phyloP scores from a whole-genome alignment of 106 monocot species.

The Cymbidium sinense region DNA sequence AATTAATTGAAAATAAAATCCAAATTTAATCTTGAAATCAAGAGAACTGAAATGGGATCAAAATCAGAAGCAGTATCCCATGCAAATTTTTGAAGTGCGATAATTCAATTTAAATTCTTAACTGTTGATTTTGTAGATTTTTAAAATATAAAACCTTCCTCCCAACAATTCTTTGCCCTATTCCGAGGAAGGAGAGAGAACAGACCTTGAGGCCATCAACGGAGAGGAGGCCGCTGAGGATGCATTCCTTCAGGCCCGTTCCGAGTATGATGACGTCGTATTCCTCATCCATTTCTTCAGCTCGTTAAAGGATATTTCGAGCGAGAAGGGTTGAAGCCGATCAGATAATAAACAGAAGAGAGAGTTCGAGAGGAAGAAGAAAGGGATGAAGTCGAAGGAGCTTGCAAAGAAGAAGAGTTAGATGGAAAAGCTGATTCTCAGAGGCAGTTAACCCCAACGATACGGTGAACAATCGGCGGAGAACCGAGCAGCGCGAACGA shows the following conservation, averaged over 20 bases:
- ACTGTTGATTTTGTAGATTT: no score
- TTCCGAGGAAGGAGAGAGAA: neutral
- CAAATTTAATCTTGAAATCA: no score
- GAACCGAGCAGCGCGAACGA: neutral
- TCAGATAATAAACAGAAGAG: neutral
- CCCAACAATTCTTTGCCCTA: neutral
- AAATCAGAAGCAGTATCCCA: no score
- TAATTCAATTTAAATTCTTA: no score
- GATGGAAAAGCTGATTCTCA: neutral
- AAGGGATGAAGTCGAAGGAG: neutral
- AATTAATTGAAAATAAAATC: no score
- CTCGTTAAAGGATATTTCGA: neutral
- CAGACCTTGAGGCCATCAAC: slow-evolving; percentile 59
- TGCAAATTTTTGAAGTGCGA: no score
- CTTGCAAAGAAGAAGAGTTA: neutral
- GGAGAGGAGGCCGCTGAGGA: slow-evolving; percentile 72
- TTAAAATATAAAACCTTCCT: no score
- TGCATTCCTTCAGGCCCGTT: slow-evolving; percentile 71
- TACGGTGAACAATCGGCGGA: neutral
- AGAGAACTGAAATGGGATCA: no score
- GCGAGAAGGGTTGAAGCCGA: neutral
- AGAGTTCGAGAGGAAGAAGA: neutral
- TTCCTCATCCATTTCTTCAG: slow-evolving; percentile 48
- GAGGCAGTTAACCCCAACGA: no score
- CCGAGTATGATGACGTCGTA: slow-evolving; percentile 69